A percentile compares a stretch with the other conserved stretches of the same genome.
These are phyloP conservation scores for Tubosaeta brunneosetosa DNA, from an alignment of 768 basidiomycete species.

Conservation along the genomic window DNA sequence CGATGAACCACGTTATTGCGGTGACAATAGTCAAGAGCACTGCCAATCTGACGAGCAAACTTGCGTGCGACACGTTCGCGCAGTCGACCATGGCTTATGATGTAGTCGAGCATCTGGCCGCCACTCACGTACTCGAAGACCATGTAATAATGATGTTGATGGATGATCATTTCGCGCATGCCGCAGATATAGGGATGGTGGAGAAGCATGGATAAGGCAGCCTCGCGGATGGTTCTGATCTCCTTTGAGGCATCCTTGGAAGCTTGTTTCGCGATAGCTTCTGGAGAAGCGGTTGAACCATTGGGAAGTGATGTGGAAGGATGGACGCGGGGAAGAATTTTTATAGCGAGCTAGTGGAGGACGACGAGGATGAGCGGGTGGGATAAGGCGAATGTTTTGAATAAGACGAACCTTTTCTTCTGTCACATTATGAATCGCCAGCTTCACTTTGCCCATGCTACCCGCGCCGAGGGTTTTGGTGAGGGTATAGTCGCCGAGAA, in stretches of 20 bases:
- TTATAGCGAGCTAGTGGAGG: conserved; percentile 80
- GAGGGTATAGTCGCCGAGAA: conserved; percentile 92
- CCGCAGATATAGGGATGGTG: conserved; percentile 99
- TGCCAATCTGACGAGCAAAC: conserved; percentile 96
- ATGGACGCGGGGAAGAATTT: conserved; percentile 88
- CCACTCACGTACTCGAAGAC: conserved; percentile 98
- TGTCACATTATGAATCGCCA: conserved; percentile 82
- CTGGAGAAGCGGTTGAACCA: conserved; percentile 42
- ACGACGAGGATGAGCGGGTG: conserved; percentile 9
- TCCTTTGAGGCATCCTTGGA: conserved; percentile 93
- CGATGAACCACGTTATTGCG: conserved; percentile 97
- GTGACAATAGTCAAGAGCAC: conserved; percentile 95
- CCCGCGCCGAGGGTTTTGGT: conserved; percentile 97
- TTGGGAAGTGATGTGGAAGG: conserved; percentile 52
- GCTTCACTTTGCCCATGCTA: conserved; percentile 99
- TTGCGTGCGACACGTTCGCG: conserved; percentile 94
- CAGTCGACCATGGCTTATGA: conserved; percentile 95
- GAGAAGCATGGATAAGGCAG: conserved; percentile 88
- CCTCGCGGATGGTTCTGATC: conserved; percentile 92
- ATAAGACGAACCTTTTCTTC: conserved; percentile 78
- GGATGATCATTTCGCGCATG: conserved; percentile 98
- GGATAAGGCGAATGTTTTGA: not conserved
- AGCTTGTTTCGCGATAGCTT: conserved; percentile 71
- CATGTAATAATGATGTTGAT: conserved; percentile 99
- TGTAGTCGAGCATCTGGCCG: conserved; percentile 99